Conservation (phyloP, 2,329 filamentous ascomycete species). For the Kalaharituber pfeilii region DNA sequence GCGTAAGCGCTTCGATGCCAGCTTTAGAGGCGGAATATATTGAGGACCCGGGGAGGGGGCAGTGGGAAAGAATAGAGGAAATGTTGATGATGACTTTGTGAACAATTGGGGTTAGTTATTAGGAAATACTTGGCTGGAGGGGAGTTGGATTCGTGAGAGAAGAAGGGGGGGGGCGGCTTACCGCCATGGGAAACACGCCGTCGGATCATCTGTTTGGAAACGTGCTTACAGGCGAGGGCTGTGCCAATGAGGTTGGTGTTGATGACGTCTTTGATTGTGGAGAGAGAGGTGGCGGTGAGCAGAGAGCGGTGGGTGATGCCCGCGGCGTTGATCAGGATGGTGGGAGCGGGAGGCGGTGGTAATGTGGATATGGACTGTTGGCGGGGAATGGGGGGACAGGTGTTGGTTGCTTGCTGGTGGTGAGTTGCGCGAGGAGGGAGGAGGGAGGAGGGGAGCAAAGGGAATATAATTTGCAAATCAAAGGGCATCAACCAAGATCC, state of each 20-base stretch:
- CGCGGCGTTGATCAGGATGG: conserved; percentile 61
- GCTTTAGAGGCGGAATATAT: conserved; percentile 68
- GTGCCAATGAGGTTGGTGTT: conserved; percentile 53
- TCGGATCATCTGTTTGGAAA: conserved; percentile 35
- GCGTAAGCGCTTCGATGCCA: conserved; percentile 54
- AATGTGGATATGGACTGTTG: conserved; percentile 28
- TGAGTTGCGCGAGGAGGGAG: no score
- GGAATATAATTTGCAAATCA: no score
- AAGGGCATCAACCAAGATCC: no score
- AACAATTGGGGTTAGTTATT: no score
- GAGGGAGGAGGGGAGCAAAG: no score
- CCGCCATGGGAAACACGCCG: conserved; percentile 13
- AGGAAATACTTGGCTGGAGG: conserved; percentile 36
- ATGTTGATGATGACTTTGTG: conserved; percentile 85
- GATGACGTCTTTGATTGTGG: conserved; percentile 41
- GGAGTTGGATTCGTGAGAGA: neutral
- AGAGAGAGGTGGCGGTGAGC: conserved; percentile 38
- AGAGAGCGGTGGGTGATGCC: conserved; percentile 51
- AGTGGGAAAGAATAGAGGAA: conserved; percentile 53
- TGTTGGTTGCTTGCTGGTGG: no score
- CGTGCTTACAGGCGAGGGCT: conserved; percentile 41
- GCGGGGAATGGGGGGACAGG: neutral
- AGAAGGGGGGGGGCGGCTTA: neutral
- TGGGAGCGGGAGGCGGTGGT: no score
- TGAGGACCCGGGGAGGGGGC: conserved; percentile 51